Base-by-base conservation (phyloP, 306 rosid genomes). In the Aeschynomene evenia region DNA sequence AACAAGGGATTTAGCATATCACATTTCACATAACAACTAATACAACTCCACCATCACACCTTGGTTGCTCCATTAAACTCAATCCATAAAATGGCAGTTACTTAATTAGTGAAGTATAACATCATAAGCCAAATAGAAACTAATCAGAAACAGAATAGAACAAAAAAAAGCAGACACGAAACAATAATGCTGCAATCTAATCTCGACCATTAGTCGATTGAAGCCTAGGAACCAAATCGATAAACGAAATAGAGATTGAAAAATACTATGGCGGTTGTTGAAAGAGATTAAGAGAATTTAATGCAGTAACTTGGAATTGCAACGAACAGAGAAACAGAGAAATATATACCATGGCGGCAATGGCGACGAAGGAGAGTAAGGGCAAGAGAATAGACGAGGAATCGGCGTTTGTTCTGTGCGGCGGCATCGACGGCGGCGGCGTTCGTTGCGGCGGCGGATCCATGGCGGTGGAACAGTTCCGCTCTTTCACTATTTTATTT, bases 321-420 rank as follows among this genome's bases (percentile, higher is more conserved):
- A 36, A 46, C 14, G 45, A 28, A 13, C 11, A 6, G 29, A n/a
- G 75, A 66, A 39, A 21, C 6, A 5, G 73, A 62, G 64, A 28
- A 65, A 72, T 46, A 16, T 55, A 23, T 91, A 91, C 94, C 84
- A 84, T 2, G 68, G 81, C 75, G 72, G 69, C 66, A 45, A 83
- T 60, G 81, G 75, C 85, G 18, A 88, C 0, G 85, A 91, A 74
- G 2, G 54, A 56, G 51, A 83, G 42, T 40, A 84, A 58, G 46
- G 79, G 67, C 0, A 58, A 1, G 63, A 78, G 28, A 69, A 79
- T 56, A 75, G 76, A 11, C 4, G 84, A 63, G 23, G 80, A 80
- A 42, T 74, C 75, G 9, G 70, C 46, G 31, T 3, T 6, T n/a
- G 28, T 83, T 3, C 66, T 83, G 42, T 36, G 66, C 16, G 73